phyloP scores from a whole-genome alignment of 192 early-diverging fungal genomes.

The Linnemannia exigua region DNA sequence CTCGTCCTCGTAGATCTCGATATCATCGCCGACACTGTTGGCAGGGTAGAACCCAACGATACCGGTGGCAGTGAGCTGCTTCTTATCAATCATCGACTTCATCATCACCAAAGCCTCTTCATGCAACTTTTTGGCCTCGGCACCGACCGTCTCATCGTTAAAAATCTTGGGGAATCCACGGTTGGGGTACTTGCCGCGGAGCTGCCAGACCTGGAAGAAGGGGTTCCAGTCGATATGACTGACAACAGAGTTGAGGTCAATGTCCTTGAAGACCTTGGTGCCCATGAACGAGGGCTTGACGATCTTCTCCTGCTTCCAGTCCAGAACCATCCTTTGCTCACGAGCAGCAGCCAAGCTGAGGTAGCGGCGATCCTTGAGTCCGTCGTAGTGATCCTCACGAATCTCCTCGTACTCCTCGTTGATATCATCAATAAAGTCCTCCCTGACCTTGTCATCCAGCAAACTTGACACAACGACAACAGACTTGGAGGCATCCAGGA shows the following conservation, averaged over 20 bases:
- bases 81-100: conserved; percentile 81
- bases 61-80: conserved; percentile 79
- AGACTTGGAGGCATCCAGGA: conserved; percentile 91
- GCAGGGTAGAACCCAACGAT: conserved; percentile 93
- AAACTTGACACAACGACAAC: conserved; percentile 93
- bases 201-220: conserved; percentile 98
- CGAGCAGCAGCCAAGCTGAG: conserved; percentile 80
- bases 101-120: conserved; percentile 90
- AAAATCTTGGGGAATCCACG: conserved; percentile 98
- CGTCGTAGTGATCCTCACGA: conserved; percentile 93
- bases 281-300: conserved; percentile 89
- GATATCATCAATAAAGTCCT: conserved; percentile 93
- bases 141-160: conserved; percentile 93
- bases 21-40: conserved; percentile 91
- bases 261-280: conserved; percentile 81
- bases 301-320: conserved; percentile 80
- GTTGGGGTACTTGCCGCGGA: conserved; percentile 96
- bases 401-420: conserved; percentile 96
- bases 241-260: conserved; percentile 81
- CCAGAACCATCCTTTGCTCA: conserved; percentile 72
- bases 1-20: conserved; percentile 86
- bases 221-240: conserved; percentile 98
- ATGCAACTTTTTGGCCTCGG: conserved; percentile 91
- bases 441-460: conserved; percentile 79
- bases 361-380: conserved; percentile 88